These are phyloP conservation scores for Xylariaceae sp. DNA, from an alignment of 2,329 filamentous ascomycete genomes.

Conservation along the genomic window DNA sequence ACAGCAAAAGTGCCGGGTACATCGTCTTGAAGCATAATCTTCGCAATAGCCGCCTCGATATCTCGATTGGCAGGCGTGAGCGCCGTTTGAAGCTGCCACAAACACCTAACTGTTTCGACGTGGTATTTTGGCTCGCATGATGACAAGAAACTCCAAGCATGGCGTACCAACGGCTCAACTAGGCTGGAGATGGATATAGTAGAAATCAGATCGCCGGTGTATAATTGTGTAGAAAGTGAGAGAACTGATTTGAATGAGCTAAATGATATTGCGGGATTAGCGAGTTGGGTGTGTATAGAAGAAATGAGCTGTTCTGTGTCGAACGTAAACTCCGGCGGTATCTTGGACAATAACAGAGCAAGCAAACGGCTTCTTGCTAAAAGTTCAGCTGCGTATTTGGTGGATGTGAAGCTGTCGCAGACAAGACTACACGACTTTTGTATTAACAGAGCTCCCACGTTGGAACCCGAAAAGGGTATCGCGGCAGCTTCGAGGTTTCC, in stretches of 20 bases:
- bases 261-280: slow-evolving; percentile 42
- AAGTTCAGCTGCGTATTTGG: slow-evolving; percentile 43
- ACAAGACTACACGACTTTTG: slow-evolving; percentile 54
- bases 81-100: slow-evolving; percentile 80
- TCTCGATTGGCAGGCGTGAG: slow-evolving; percentile 65
- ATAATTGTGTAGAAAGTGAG: slow-evolving; percentile 55
- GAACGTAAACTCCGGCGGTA: slow-evolving; percentile 40
- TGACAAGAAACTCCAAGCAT: slow-evolving; percentile 77
- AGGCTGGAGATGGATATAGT: slow-evolving; percentile 55
- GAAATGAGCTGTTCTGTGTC: slow-evolving; percentile 47
- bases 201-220: slow-evolving; percentile 50
- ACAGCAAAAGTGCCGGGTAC: slow-evolving; percentile 43
- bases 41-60: slow-evolving; percentile 74
- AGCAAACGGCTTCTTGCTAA: slow-evolving; percentile 58
- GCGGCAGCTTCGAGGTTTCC: slow-evolving; percentile 61
- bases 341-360: slow-evolving; percentile 53
- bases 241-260: slow-evolving; percentile 55
- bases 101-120: slow-evolving; percentile 80
- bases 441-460: slow-evolving; percentile 60
- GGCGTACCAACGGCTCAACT: slow-evolving; percentile 63
- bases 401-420: slow-evolving; percentile 43
- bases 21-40: slow-evolving; percentile 59
- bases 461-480: slow-evolving; percentile 54
- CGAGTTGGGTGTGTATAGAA: slow-evolving; percentile 48
- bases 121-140: slow-evolving; percentile 87